Evolutionary conservation across 495 filamentous ascomycete species (phyloP).

Genomic region (Podospora comata): DNA sequence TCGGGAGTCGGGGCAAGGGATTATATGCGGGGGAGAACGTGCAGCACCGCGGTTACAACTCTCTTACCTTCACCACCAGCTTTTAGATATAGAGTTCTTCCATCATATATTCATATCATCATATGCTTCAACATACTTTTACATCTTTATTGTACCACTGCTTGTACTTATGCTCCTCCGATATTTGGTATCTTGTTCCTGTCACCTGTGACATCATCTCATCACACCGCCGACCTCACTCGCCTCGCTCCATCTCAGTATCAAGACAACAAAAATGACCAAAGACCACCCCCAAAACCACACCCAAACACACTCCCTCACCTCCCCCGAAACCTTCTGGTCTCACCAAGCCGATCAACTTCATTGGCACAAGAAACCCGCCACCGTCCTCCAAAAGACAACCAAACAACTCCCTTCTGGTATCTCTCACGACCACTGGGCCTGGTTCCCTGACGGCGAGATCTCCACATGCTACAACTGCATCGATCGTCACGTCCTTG

Average conservation of each 20-base stretch:
- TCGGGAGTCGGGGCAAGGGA: constrained; percentile 20
- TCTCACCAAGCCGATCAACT: constrained; percentile 66
- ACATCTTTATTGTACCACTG: neutral
- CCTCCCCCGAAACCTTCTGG: constrained; percentile 73
- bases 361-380: constrained; percentile 74
- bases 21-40: constrained; percentile 12
- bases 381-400: constrained; percentile 40
- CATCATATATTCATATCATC: neutral
- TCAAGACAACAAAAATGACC: constrained; percentile 15
- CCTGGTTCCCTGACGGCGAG: constrained; percentile 82
- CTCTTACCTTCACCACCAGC: neutral
- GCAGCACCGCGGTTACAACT: constrained; percentile 2
- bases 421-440: constrained; percentile 58
- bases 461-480: constrained; percentile 91
- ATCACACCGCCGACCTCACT: neutral
- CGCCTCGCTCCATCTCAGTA: neutral
- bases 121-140: neutral
- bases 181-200: neutral
- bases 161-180: neutral
- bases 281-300: constrained; percentile 46
- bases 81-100: neutral
- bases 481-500: constrained; percentile 79
- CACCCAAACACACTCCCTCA: constrained; percentile 52
- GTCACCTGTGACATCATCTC: neutral
- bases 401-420: constrained; percentile 43